Conservation (phyloP, 2,329 filamentous ascomycete genomes). For the Dactylonectria estremocensis region DNA sequence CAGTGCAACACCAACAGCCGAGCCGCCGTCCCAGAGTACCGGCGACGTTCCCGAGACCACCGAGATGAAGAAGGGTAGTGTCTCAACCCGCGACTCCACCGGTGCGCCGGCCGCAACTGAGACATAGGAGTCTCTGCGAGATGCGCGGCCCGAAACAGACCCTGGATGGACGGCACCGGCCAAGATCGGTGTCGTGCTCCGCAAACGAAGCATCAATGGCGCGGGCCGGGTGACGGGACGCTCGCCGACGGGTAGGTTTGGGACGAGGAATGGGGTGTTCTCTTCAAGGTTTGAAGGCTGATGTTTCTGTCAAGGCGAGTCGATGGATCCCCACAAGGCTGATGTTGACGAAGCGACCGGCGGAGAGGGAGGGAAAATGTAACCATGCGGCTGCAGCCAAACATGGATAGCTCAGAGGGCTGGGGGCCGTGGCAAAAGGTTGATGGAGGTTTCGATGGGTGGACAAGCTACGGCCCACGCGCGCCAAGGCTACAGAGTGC, state of each 20-base stretch:
- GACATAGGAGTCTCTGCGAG: not conserved
- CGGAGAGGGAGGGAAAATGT: not conserved
- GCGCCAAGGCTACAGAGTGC: not conserved
- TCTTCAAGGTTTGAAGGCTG: not conserved
- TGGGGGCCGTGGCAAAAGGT: not conserved
- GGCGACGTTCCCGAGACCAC: not conserved
- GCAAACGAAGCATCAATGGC: not conserved
- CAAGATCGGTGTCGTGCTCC: constrained; percentile 1
- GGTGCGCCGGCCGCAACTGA: not conserved
- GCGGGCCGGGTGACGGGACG: not conserved
- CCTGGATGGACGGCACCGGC: not conserved
- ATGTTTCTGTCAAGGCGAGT: not conserved
- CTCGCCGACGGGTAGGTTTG: not conserved
- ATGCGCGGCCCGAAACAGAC: not conserved
- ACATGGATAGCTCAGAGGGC: not conserved
- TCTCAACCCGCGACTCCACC: not conserved
- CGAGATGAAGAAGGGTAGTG: not conserved
- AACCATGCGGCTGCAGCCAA: not conserved
- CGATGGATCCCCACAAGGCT: not conserved
- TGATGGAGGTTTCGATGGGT: not conserved
- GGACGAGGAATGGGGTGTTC: no score
- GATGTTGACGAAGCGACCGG: not conserved
- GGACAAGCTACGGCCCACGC: not conserved
- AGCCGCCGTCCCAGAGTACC: not conserved
- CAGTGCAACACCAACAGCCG: not conserved